A percentile compares a stretch with the other conserved stretches of the same genome.
These are phyloP conservation scores for Crucibulum parvulum DNA, from an alignment of 1,284 basidiomycete species.

Conservation along the genomic window DNA sequence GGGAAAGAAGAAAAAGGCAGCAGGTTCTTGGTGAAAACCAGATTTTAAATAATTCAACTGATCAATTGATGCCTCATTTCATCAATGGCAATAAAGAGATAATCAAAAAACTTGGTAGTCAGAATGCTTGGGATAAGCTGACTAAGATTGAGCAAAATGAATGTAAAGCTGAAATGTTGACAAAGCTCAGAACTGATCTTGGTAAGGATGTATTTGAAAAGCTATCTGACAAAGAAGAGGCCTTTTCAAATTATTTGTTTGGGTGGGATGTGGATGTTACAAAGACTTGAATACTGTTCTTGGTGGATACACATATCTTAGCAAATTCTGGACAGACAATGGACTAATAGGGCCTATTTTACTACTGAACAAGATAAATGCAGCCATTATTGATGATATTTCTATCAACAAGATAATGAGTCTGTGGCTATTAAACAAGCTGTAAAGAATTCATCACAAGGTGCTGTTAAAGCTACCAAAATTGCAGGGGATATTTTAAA, in stretches of 20 bases:
- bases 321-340: constrained; percentile 6
- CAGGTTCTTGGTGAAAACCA: constrained; percentile 20
- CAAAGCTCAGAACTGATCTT: constrained; percentile 9
- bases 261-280: constrained; percentile 17
- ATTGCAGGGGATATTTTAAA: too few relatives aligned
- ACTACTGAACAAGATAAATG: too few relatives aligned
- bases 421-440: not conserved
- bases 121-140: constrained; percentile 13
- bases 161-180: constrained; percentile 4
- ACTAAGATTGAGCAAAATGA: constrained; percentile 7
- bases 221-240: constrained; percentile 8
- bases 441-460: not conserved
- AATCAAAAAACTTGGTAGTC: constrained; percentile 15
- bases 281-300: constrained; percentile 18
- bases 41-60: constrained; percentile 6
- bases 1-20: constrained; percentile 16
- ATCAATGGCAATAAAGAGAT: constrained; percentile 12
- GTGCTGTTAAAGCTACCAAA: too few relatives aligned
- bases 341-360: not conserved
- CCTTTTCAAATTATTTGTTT: constrained; percentile 9
- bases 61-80: constrained; percentile 10
- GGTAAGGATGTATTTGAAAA: constrained; percentile 12
- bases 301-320: constrained; percentile 13
- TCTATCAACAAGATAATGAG: too few relatives aligned
- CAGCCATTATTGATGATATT: too few relatives aligned